Base-by-base conservation (phyloP, 768 basidiomycete species). In the Leccinum sublutescens region DNA sequence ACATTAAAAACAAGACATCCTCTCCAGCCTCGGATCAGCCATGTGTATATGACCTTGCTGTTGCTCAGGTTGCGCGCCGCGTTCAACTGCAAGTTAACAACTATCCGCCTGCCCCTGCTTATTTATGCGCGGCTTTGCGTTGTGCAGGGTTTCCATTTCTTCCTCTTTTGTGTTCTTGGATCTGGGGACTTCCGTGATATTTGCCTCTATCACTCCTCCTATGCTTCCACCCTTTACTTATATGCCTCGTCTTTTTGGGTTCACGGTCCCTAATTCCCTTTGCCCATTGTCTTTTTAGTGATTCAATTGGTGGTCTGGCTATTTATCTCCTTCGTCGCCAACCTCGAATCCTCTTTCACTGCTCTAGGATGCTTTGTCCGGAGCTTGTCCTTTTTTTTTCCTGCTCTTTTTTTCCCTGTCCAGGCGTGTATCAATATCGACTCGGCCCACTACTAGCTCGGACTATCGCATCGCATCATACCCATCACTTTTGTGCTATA, bases 151-250 rank as follows among this genome's bases (percentile, higher is more conserved):
- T 68, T 66, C 58, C 68, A 71, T 76, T 68, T 71, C 57, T 64
- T 55, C 62, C 15, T 60, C 58, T 59, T 57, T 61, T 74, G 74
- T 78, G 73, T 75, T 78, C 71, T 78, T 77, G 79, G 73, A 74
- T 80, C 71, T 68, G 73, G 75, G 73, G 73, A 75, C 71, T 62
- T 29, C 58, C 55, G 64, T 64, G 61, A 64, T 69, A 68, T 73
- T 67, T 65, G 52, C 48, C 43, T 55, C 40, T 29, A 52, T 63
- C 64, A 59, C 62, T 48, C 54, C 43, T 34, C 55, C 19, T 49
- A 62, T 68, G 64, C 61, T 69, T 58, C 57, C 25, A 21, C 58
- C 51, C n/a, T 2, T 40, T 43, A 53, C 62, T 49, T 59, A 62
- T 55, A 63, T 71, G 67, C 40, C 62, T 57, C 36, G 31, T 45